A percentile compares a stretch with the other conserved stretches of the same genome.
These are phyloP conservation scores for Candida odintsovae DNA, from an alignment of 805 yeast genomes.

Conservation along the genomic window DNA sequence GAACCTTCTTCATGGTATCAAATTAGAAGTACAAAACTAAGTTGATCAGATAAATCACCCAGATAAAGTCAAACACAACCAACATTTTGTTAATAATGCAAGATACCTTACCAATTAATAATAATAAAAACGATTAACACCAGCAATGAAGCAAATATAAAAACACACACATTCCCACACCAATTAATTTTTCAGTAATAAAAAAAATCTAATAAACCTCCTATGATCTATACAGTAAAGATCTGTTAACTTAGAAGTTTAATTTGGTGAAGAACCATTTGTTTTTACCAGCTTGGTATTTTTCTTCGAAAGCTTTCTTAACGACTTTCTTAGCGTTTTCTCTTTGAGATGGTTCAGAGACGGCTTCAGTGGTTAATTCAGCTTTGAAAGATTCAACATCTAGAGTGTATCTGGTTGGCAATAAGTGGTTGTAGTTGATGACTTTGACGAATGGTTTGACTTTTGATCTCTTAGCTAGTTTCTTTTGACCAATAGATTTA, in stretches of 20 bases:
- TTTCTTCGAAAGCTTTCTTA: constrained; percentile 98
- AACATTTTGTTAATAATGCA: background rate
- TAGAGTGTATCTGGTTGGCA: constrained; percentile 99
- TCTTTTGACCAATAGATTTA: constrained; percentile 92
- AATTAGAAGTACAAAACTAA: background rate
- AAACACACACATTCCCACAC: background rate
- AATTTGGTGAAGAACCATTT: constrained; percentile 99
- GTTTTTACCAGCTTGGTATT: constrained; percentile 99
- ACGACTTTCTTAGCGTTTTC: constrained; percentile 98
- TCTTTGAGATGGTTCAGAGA: constrained; percentile 95
- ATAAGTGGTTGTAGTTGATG: constrained; percentile 98
- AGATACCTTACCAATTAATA: background rate
- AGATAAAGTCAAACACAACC: background rate
- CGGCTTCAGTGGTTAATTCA: constrained; percentile 85
- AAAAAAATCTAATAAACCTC: background rate
- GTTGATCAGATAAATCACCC: background rate
- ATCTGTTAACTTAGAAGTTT: constrained; percentile 52
- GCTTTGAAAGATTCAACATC: constrained; percentile 93
- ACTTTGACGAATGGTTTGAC: constrained; percentile 98
- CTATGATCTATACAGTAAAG: background rate
- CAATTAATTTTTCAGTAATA: background rate
- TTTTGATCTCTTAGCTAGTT: constrained; percentile 93
- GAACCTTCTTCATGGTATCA: background rate
- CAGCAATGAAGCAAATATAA: background rate
- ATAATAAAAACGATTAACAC: background rate